Base-by-base conservation (phyloP, 164 flowering plant species). In the Nelumbo lutea region DNA sequence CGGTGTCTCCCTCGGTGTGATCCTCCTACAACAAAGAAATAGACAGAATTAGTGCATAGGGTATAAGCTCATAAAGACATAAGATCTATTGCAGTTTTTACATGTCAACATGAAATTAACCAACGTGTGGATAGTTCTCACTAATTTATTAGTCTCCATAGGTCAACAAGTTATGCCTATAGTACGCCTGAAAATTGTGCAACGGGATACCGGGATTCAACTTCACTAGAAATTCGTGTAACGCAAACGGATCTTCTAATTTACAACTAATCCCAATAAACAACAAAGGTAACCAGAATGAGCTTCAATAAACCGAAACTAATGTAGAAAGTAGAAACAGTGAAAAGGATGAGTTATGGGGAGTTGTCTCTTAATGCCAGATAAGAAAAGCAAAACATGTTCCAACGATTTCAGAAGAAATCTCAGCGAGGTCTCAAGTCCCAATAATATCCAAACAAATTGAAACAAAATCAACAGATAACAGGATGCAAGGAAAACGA, bases 81-180 rank as follows among this genome's bases (percentile, higher is more conserved):
- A 61, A 9, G 13, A 41, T 9, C 50, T 48, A 1, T 4, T 3
- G 48, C 7, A 27, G 27, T 40, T 38, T 44, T 38, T 66, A 44
- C 53, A 61, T 52, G 4, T 42, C 38, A 5, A 59, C 13, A 41
- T 47, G 27, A 11, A 38, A 6, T 68, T 50, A 38, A 68, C 52
- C 73, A 73, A 40, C 72, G 63, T 72, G 65, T 68, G 77, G 70
- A 72, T 66, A 79, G 73, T 51, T 83, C 90, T 85, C 85, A 83
- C 86, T 77, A 87, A 85, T 78, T 70, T 74, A 78, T 62, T 44
- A 78, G 61, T 77, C 72, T 81, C 80, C 83, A 78, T 74, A 80
- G 76, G 47, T 57, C 85, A 75, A 81, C 90, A 75, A 70, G 79
- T 72, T 76, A 76, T 76, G 77, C 80, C 77, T 80, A 76, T 48